phyloP scores from a whole-genome alignment of 768 basidiomycete species.

The Dacryopinax spathularia region DNA sequence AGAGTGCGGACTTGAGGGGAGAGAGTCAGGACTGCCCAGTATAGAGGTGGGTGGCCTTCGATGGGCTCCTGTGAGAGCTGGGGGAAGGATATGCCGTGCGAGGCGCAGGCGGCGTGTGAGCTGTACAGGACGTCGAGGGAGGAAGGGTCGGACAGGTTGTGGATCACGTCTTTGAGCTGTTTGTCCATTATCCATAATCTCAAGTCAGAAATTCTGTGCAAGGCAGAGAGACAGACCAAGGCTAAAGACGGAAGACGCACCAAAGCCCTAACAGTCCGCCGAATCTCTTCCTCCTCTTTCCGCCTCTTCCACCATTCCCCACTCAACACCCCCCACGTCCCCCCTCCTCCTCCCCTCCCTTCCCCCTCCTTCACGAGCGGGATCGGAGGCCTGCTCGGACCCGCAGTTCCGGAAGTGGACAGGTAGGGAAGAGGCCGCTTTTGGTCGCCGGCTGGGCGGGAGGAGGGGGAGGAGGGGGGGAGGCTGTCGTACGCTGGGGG shows the following conservation, averaged over 20 bases:
- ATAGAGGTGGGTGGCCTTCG: not conserved
- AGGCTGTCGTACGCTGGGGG: not conserved
- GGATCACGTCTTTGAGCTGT: not conserved
- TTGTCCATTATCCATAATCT: not conserved
- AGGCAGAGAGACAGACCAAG: not conserved
- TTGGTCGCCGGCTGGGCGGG: not conserved
- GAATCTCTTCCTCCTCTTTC: not conserved
- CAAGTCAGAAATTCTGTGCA: too few relatives aligned
- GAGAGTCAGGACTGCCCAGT: not conserved
- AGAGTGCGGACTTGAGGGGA: not conserved
- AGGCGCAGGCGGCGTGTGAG: not conserved
- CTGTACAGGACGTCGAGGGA: not conserved
- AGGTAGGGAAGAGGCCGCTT: not conserved
- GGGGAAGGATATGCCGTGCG: slow-evolving; percentile 4
- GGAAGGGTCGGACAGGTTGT: not conserved
- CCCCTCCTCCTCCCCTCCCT: not conserved
- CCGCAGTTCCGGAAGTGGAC: not conserved
- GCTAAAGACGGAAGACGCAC: not conserved
- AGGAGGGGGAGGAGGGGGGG: not conserved
- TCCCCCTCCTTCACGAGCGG: not conserved
- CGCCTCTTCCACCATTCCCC: not conserved
- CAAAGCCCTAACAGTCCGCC: not conserved
- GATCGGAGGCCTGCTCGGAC: not conserved
- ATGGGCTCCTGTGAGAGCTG: not conserved
- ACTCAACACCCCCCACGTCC: not conserved